Percentiles rank a stretch among this genome's conserved stretches.
Evolutionary conservation across 352 stramenopile species (phyloP).

Genomic region (Pythium chondricola): DNA sequence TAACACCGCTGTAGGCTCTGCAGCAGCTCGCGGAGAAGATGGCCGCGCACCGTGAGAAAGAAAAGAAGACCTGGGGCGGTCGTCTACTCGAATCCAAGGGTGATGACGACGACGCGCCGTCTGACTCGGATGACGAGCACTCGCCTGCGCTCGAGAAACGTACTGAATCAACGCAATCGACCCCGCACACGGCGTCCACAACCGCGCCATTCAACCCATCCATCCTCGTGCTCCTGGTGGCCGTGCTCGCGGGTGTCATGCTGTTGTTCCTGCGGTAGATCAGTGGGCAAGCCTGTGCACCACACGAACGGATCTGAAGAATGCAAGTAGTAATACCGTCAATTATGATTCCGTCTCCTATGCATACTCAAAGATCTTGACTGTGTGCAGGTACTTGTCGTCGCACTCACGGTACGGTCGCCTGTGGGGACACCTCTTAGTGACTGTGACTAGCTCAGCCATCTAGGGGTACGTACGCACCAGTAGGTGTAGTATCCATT

Average conservation of each 20-base stretch:
- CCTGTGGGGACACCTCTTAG: constrained; percentile 14
- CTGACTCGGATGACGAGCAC: too few species aligned
- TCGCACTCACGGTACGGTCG: constrained; percentile 65
- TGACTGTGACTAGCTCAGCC: not conserved
- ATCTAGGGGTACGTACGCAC: constrained; percentile 20
- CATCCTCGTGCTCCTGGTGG: too few species aligned
- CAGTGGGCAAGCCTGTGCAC: too few species aligned
- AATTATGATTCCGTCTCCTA: constrained; percentile 10
- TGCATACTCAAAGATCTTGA: constrained; percentile 76
- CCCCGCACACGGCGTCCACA: too few species aligned
- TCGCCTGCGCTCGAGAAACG: too few species aligned
- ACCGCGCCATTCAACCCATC: too few species aligned
- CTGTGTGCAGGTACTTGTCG: constrained; percentile 74
- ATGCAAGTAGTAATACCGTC: too few species aligned
- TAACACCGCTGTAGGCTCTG: constrained; percentile 19
- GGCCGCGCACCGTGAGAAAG: constrained; percentile 42
- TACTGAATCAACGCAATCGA: too few species aligned
- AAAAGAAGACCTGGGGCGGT: constrained; percentile 70
- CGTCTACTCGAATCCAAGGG: constrained; percentile 34
- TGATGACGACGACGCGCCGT: not conserved
- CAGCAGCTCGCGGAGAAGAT: constrained; percentile 43
- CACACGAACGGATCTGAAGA: too few species aligned
- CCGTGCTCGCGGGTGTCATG: too few species aligned
- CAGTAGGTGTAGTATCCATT: constrained; percentile 85
- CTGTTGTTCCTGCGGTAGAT: too few species aligned